These are phyloP conservation scores for Xylaria polymorpha DNA, from an alignment of 2,329 filamentous ascomycete species.

Conservation along the genomic window DNA sequence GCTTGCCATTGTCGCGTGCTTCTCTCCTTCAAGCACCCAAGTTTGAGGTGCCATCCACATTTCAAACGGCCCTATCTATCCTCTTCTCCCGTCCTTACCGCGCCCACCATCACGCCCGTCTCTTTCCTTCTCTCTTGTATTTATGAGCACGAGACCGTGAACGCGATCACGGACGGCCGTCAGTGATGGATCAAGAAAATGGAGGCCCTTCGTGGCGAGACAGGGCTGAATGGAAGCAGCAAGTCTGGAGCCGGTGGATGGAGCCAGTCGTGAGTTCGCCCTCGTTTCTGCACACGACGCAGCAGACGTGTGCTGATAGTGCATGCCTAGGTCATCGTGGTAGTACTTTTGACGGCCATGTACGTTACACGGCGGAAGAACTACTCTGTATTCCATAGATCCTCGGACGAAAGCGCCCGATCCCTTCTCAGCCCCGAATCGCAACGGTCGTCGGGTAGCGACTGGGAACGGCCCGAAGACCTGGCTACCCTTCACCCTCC, in stretches of 20 bases:
- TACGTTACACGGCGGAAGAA: slow-evolving; percentile 53
- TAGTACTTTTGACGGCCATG: slow-evolving; percentile 54
- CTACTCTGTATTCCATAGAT: slow-evolving; percentile 50
- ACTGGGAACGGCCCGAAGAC: slow-evolving; percentile 39
- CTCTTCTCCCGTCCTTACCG: background rate
- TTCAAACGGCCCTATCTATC: background rate
- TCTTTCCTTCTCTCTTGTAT: background rate
- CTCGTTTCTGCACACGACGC: background rate
- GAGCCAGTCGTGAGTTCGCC: slow-evolving; percentile 38
- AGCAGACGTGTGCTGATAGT: slow-evolving; percentile 10
- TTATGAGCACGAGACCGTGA: slow-evolving; percentile 22
- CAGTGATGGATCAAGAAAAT: slow-evolving; percentile 33
- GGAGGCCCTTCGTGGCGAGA: slow-evolving; percentile 41
- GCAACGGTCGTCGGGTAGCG: slow-evolving; percentile 40
- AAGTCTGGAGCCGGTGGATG: slow-evolving; percentile 44
- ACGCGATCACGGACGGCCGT: slow-evolving; percentile 14
- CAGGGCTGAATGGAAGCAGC: slow-evolving; percentile 42
- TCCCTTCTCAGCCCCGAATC: slow-evolving; percentile 41
- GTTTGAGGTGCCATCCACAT: background rate
- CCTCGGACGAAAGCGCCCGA: slow-evolving; percentile 36
- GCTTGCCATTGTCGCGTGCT: slow-evolving; percentile 26
- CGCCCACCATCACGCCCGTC: background rate
- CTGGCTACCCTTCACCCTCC: slow-evolving; percentile 40
- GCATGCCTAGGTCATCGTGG: slow-evolving; percentile 51
- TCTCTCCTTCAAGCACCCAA: slow-evolving; percentile 9